Conservation (phyloP, 140 eudicot species). For the Bidens hawaiensis region DNA sequence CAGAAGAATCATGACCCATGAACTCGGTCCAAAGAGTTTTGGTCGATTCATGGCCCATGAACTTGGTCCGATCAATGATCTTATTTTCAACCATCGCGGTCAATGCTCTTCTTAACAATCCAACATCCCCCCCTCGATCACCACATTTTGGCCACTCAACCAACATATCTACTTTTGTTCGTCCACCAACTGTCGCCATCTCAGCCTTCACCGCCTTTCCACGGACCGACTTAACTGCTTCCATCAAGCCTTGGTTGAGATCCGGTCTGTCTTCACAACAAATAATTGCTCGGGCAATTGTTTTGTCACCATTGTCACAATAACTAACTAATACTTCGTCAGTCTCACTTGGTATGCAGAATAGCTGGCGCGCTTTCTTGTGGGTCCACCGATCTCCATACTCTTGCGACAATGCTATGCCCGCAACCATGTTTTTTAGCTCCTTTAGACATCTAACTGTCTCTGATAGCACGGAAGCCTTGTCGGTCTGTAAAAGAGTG, state of each 20-base stretch:
- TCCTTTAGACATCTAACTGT: constrained; percentile 41
- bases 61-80: constrained; percentile 8
- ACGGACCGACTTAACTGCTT: constrained; percentile 33
- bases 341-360: constrained; percentile 40
- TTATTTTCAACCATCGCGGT: constrained; percentile 46
- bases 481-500: constrained; percentile 31
- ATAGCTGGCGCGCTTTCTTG: not conserved
- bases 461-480: constrained; percentile 53
- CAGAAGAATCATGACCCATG: too few species aligned
- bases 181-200: constrained; percentile 51
- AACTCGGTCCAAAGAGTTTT: too few species aligned
- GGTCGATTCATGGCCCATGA: not conserved
- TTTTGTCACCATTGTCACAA: not conserved
- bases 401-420: not conserved
- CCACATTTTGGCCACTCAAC: constrained; percentile 31
- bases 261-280: constrained; percentile 51
- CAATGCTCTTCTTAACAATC: constrained; percentile 39
- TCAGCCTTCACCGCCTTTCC: constrained; percentile 45
- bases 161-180: constrained; percentile 39
- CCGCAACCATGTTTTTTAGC: constrained; percentile 29
- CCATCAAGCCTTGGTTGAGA: constrained; percentile 32
- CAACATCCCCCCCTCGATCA: constrained; percentile 28
- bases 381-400: constrained; percentile 3
- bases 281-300: constrained; percentile 28
- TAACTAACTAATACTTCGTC: constrained; percentile 21